Evolutionary conservation across 1,139 yeast species (phyloP), one percentile per base, ranked within the genome.

Genomic region (Sugiyamaella novakii): DNA sequence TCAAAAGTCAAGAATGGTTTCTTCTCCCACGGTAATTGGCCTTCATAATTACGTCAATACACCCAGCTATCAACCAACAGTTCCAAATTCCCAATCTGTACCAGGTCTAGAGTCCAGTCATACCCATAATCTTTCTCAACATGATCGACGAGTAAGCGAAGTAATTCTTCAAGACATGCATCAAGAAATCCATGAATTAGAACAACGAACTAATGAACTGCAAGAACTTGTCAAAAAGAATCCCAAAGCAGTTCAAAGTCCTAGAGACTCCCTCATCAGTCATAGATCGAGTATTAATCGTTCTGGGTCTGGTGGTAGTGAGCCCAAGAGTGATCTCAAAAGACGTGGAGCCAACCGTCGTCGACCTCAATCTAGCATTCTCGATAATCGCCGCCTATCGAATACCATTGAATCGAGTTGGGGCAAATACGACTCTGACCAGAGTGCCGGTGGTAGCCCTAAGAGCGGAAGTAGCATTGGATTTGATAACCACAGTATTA

Each of bases 171-270:
- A 55, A 25, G 59, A 61, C 34, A 62, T 63, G 64, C 60, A 61
- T 43, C 54, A 52, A n/a, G 66, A 62, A 37, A 50, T 63, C 47
- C 61, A 60, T 17, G 61, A 60, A 38, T 51, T 63, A 30, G 64
- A 62, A 46, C 52, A 51, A 21, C 54, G 59, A 22, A 59, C 65
- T 3, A 59, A 56, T 2, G 54, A 57, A 43, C 52, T 61, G 2
- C 56, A 60, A 4, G 53, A 49, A 22, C 41, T 57, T 22, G 59
- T 59, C 17, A 28, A 38, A 29, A 40, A 39, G 21, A 46, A 47
- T 25, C 47, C 50, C 18, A 12, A 24, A 5, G n/a, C n/a, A n/a
- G n/a, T n/a, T n/a, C n/a, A n/a, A n/a, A n/a, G n/a, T n/a, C n/a
- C n/a, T n/a, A n/a, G n/a, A n/a, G n/a, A n/a, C n/a, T n/a, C n/a